Percentiles rank a stretch among this genome's conserved stretches.
Conservation (phyloP, 805 yeast genomes). For the Lipomyces mesembrius region DNA sequence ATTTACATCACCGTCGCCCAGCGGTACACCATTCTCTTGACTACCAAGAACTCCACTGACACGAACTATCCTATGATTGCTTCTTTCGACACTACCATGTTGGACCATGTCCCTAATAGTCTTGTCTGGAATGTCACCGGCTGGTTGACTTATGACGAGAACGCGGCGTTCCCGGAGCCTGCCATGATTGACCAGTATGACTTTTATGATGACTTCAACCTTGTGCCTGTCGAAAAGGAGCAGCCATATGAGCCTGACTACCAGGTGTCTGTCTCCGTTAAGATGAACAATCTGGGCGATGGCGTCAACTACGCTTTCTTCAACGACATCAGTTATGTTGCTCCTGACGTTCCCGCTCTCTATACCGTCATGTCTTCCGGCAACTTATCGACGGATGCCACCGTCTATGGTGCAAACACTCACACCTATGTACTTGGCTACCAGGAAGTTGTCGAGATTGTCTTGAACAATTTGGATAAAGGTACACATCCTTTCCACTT, state of each 20-base stretch:
- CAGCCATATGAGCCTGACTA: constrained; percentile 70
- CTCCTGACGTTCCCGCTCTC: constrained; percentile 86
- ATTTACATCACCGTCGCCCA: constrained; percentile 89
- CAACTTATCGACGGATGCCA: constrained; percentile 54
- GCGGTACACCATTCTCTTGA: constrained; percentile 79
- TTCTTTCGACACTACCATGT: constrained; percentile 77
- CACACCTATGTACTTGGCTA: constrained; percentile 71
- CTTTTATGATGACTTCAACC: constrained; percentile 73
- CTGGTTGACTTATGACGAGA: constrained; percentile 62
- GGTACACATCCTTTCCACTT: constrained; percentile 98
- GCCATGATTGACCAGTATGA: constrained; percentile 50
- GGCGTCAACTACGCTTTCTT: constrained; percentile 97
- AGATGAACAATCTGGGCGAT: constrained; percentile 80
- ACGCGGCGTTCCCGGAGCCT: constrained; percentile 54
- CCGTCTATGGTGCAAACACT: constrained; percentile 83
- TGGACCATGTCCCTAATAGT: constrained; percentile 72
- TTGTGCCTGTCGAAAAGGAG: constrained; percentile 65
- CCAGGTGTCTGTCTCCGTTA: constrained; percentile 69
- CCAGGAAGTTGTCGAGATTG: constrained; percentile 74
- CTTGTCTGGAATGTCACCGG: constrained; percentile 75
- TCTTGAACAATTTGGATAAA: constrained; percentile 82
- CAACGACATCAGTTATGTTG: constrained; percentile 78
- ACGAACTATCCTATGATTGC: constrained; percentile 83
- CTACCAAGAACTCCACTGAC: constrained; percentile 65
- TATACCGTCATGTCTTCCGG: constrained; percentile 68